Percentiles rank a stretch among this genome's conserved stretches.
phyloP scores from a whole-genome alignment of 78 protist genomes.

The Creolimax fragrantissima region DNA sequence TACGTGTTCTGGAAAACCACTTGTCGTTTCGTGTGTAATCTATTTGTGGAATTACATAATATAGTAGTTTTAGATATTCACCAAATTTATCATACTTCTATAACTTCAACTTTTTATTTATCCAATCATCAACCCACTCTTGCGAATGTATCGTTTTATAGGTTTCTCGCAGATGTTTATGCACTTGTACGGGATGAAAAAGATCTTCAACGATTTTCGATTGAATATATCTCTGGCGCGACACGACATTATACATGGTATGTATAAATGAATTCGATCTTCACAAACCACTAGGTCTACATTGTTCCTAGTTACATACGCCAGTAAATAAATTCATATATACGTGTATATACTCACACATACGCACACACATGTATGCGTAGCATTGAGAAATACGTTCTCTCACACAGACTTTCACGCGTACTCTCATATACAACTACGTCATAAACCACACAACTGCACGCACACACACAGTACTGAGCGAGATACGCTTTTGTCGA shows the following conservation, averaged over 20 bases:
- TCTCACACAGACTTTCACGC: conserved; percentile 6
- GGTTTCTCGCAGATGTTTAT: not conserved
- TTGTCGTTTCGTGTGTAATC: no score
- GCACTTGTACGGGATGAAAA: conserved; percentile 23
- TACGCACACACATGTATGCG: not conserved
- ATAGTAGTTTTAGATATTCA: no score
- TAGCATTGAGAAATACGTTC: not conserved
- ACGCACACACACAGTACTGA: conserved; percentile 6
- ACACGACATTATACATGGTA: not conserved
- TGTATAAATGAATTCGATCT: no score
- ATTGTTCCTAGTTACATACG: not conserved
- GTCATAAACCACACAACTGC: not conserved
- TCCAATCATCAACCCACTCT: no score
- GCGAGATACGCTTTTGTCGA: conserved; percentile 41
- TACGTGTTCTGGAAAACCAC: no score
- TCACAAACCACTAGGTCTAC: no score
- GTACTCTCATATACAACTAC: not conserved
- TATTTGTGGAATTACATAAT: no score
- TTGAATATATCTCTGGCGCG: conserved; percentile 10
- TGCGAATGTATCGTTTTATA: no score
- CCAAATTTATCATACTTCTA: no score
- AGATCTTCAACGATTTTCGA: conserved; percentile 29
- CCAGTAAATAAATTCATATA: not conserved
- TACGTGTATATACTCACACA: not conserved
- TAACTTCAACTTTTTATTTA: no score